A percentile compares a stretch with the other conserved stretches of the same genome.
These are phyloP conservation scores for Tetrapisispora pingtungensis DNA, from an alignment of 805 yeast genomes.

Conservation along the genomic window DNA sequence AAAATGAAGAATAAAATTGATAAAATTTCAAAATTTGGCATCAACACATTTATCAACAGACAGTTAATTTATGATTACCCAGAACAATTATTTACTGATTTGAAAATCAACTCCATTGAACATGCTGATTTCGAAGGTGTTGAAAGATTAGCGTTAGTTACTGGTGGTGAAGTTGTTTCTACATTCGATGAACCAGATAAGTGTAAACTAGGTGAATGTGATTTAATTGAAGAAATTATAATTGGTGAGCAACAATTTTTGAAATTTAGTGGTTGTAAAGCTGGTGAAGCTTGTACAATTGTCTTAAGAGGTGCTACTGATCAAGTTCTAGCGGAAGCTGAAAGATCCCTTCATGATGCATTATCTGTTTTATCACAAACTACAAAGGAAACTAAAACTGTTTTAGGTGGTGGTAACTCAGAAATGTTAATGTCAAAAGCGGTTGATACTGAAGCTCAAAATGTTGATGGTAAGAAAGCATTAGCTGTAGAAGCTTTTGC, in stretches of 20 bases:
- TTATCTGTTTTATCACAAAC: constrained; percentile 91
- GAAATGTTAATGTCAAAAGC: constrained; percentile 97
- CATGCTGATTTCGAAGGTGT: constrained; percentile 98
- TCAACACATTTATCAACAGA: constrained; percentile 87
- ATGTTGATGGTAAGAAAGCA: constrained; percentile 85
- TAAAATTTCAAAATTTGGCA: constrained; percentile 77
- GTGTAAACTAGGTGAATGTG: constrained; percentile 82
- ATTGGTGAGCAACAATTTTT: constrained; percentile 89
- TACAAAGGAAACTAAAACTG: constrained; percentile 82
- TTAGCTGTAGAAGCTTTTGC: constrained; percentile 93
- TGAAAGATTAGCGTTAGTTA: constrained; percentile 89
- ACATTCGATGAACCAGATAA: constrained; percentile 88
- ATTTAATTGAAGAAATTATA: constrained; percentile 77
- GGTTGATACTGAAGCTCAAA: constrained; percentile 85
- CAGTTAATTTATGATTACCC: constrained; percentile 98
- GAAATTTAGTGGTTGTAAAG: constrained; percentile 89
- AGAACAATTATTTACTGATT: constrained; percentile 84
- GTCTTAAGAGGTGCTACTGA: constrained; percentile 96
- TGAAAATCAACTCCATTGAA: constrained; percentile 83
- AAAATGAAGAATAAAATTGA: constrained; percentile 88
- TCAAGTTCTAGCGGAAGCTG: constrained; percentile 92
- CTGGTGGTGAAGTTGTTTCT: constrained; percentile 97
- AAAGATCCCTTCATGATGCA: constrained; percentile 94
- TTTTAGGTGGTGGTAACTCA: constrained; percentile 90
- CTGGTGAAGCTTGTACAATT: constrained; percentile 93